Percentiles rank a stretch among this genome's conserved stretches.
Conservation (phyloP, 352 stramenopile genomes). For the Phytophthora lateralis region DNA sequence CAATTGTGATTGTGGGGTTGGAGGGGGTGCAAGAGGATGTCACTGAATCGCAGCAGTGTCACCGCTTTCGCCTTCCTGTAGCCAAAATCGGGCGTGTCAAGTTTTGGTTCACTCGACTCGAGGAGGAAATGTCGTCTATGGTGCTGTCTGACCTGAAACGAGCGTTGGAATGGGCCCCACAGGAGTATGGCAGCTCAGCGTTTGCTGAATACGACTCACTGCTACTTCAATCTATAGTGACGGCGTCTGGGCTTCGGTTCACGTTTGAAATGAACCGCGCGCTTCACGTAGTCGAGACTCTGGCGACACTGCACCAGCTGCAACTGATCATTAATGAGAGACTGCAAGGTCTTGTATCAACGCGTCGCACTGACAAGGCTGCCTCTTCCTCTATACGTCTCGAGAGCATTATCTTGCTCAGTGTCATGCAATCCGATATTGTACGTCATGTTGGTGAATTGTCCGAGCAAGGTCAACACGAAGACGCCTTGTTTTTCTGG, state of each 20-base stretch:
- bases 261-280: conserved; percentile 41
- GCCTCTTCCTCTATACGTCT: conserved; percentile 11
- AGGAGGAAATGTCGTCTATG: conserved; percentile 63
- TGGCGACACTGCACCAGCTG: conserved; percentile 6
- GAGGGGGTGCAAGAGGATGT: conserved; percentile 11
- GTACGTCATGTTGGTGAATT: conserved; percentile 19
- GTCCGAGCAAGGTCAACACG: conserved; percentile 9
- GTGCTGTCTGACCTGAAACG: conserved; percentile 44
- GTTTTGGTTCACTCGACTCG: conserved; percentile 68
- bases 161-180: conserved; percentile 30
- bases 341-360: conserved; percentile 5
- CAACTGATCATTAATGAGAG: background rate
- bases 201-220: conserved; percentile 11
- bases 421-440: conserved; percentile 23
- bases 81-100: conserved; percentile 69
- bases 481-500: conserved; percentile 49
- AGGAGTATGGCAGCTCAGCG: background rate
- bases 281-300: background rate
- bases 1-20: conserved; percentile 30
- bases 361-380: conserved; percentile 5
- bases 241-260: conserved; percentile 31
- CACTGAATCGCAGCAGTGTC: conserved; percentile 2
- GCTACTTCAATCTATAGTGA: conserved; percentile 41
- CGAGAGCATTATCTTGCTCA: conserved; percentile 45
- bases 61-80: conserved; percentile 41